Evolutionary conservation across 1,284 basidiomycete genomes (phyloP).

Genomic region (Ceratobasidium sp.): DNA sequence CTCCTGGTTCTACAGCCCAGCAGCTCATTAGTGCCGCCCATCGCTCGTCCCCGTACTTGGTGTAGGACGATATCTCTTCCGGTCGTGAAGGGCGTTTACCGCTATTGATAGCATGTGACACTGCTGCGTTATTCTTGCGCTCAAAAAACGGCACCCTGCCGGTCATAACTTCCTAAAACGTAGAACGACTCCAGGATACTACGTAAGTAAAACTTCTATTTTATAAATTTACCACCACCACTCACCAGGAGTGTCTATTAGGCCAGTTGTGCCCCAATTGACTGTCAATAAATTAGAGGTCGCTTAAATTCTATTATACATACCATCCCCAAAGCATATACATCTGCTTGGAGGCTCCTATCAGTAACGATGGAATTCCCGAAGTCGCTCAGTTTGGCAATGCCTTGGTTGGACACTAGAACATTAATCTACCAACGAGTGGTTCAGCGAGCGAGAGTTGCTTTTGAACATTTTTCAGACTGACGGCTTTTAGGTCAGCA

Average conservation of each 20-base stretch:
- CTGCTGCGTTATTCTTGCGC: neutral
- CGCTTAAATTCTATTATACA: neutral
- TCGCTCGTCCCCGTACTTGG: neutral
- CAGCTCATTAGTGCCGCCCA: neutral
- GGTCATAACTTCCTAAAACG: neutral
- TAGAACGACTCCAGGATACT: neutral
- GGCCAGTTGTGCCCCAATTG: neutral
- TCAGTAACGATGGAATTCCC: neutral
- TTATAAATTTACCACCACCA: neutral
- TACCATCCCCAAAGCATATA: constrained; percentile 14
- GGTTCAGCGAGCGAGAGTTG: neutral
- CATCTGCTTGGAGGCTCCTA: neutral
- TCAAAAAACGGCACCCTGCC: neutral
- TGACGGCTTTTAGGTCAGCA: neutral
- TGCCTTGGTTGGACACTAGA: neutral
- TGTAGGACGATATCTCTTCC: neutral
- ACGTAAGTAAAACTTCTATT: neutral
- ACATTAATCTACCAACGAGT: neutral
- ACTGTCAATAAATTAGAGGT: too few species aligned
- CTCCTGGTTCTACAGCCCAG: neutral
- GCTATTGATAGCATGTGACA: neutral
- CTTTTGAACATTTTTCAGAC: neutral
- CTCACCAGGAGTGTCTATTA: neutral
- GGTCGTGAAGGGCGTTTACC: neutral
- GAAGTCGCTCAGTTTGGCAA: constrained; percentile 20